phyloP scores from a whole-genome alignment of 352 stramenopile genomes.

The Phytophthora lateralis region DNA sequence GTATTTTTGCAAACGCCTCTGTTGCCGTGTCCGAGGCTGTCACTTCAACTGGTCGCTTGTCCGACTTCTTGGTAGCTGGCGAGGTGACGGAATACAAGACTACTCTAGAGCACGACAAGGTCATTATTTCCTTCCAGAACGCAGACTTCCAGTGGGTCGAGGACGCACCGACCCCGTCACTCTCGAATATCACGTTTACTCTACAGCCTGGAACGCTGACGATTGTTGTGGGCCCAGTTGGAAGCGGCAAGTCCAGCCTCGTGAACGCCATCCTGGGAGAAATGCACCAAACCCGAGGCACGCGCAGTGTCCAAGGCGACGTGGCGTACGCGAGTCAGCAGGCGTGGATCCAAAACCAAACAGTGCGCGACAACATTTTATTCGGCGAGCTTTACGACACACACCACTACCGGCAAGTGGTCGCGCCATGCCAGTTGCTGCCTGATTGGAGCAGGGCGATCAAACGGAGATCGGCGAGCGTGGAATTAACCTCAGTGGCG shows the following conservation, averaged over 20 bases:
- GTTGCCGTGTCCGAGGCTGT: conserved; percentile 55
- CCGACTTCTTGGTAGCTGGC: conserved; percentile 45
- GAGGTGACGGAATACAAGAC: conserved; percentile 49
- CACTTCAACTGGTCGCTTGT: conserved; percentile 46
- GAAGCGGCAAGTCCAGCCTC: conserved; percentile 59
- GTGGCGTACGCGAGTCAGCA: conserved; percentile 52
- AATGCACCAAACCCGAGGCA: conserved; percentile 42
- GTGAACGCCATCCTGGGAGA: conserved; percentile 55
- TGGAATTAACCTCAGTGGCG: conserved; percentile 86
- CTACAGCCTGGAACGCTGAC: conserved; percentile 52
- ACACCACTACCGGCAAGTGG: conserved; percentile 50
- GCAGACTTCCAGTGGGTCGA: conserved; percentile 31
- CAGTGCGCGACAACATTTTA: conserved; percentile 61
- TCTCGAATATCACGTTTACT: conserved; percentile 55
- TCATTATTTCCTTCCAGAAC: conserved; percentile 37
- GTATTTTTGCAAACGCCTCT: conserved; percentile 54
- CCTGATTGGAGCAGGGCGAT: conserved; percentile 92
- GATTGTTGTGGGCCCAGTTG: conserved; percentile 50
- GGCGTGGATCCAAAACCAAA: conserved; percentile 63
- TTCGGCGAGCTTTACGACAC: conserved; percentile 51
- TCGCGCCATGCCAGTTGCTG: conserved; percentile 78
- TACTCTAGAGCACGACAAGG: conserved; percentile 28
- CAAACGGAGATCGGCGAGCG: conserved; percentile 93
- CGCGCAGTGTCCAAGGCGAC: conserved; percentile 22
- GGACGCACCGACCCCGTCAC: conserved; percentile 9